A percentile compares a stretch with the other conserved stretches of the same genome.
Evolutionary conservation across 768 basidiomycete genomes (phyloP).

Genomic region (Mycena venus): DNA sequence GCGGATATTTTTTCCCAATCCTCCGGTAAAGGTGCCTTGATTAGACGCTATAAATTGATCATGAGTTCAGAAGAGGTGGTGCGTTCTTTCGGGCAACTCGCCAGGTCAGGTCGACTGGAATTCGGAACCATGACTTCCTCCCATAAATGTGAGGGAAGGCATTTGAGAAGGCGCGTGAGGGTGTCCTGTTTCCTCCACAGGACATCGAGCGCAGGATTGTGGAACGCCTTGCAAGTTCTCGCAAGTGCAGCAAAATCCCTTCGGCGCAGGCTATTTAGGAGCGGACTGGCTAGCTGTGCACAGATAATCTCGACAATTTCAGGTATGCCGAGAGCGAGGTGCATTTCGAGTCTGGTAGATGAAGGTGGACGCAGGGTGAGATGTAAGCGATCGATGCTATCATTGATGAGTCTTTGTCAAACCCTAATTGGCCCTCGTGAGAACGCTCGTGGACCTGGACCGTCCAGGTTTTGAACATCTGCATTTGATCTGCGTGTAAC

Average conservation of each 20-base stretch:
- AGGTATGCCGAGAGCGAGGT: neutral
- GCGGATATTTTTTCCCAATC: neutral
- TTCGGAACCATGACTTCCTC: neutral
- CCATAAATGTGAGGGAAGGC: conserved; percentile 6
- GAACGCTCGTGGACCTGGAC: too few species aligned
- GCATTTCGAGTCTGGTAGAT: too few species aligned
- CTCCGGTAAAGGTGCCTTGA: neutral
- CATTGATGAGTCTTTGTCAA: too few species aligned
- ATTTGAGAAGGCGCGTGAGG: neutral
- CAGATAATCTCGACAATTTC: neutral
- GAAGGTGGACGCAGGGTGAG: too few species aligned
- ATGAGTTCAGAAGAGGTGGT: neutral
- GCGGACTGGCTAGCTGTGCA: neutral
- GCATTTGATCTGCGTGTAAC: too few species aligned
- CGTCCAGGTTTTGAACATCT: too few species aligned
- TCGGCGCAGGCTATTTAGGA: neutral
- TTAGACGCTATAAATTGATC: neutral
- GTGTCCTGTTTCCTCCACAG: conserved; percentile 10
- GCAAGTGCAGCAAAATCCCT: too few species aligned
- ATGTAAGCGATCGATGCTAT: too few species aligned
- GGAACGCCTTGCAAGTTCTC: neutral
- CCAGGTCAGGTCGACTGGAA: neutral
- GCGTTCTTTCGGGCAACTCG: neutral
- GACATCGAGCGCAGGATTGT: conserved; percentile 4
- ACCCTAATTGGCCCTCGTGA: too few species aligned